Base-by-base conservation (phyloP, 257 asterid genomes). In the Nemophila menziesii region DNA sequence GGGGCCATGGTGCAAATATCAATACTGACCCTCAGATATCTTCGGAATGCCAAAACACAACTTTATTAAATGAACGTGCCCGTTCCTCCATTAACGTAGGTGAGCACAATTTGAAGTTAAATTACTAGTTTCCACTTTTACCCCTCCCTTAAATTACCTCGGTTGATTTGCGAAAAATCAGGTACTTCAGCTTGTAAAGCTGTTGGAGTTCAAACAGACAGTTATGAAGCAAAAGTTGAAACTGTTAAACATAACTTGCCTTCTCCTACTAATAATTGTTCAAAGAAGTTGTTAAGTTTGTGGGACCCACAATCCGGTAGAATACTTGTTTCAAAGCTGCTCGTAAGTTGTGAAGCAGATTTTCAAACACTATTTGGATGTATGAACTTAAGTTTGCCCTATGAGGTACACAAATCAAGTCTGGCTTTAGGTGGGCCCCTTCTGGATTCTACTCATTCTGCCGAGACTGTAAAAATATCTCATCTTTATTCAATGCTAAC, bases 231-330 rank as follows among this genome's bases (percentile, higher is more conserved):
- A 54, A 58, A 65, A 59, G 50, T 56, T 44, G 49, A 54, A 55
- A 50, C 54, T 18, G 40, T 39, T 20, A 48, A 36, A 42, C 59
- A 55, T 34, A 45, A 44, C 46, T 46, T 27, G 20, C 51, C 37
- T 29, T 22, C n/a, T n/a, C n/a, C 63, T 45, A 48, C 43, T 48
- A 23, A n/a, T 57, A 33, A 41, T 40, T 46, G 67, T 59, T 68
- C 73, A 19, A 45, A 70, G 40, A 78, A 73, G 59, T 68, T 80
- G 74, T 51, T 73, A 57, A 74, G 49, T 63, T 43, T 81, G 60
- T 87, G 97, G 97, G 63, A 66, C 52, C 73, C 57, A 60, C 65
- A 67, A 20, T 56, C 54, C 39, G 89, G 86, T 56, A 69, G 71
- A 55, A 47, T 37, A 57, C 69, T 83, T 49, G 82, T 70, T 50